Conservation (phyloP, 1,284 basidiomycete species). For the Neotropicomus parvogracilis region DNA sequence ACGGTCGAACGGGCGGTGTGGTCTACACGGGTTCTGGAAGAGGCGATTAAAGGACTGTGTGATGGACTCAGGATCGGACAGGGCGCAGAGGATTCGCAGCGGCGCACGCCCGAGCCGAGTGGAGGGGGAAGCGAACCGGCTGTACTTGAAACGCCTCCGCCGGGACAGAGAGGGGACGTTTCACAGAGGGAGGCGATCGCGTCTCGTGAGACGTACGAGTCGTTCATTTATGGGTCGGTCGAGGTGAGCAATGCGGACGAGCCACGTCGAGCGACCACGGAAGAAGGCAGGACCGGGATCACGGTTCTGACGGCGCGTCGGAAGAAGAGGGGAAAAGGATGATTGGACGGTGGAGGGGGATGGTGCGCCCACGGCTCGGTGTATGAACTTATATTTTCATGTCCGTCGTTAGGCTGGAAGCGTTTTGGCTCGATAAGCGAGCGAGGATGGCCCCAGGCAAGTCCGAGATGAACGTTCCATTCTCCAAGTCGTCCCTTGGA, state of each 20-base stretch:
- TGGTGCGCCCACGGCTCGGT: conserved; percentile 4
- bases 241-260: conserved; percentile 45
- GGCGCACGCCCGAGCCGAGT: conserved; percentile 39
- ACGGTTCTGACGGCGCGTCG: conserved; percentile 60
- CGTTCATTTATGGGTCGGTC: conserved; percentile 54
- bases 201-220: conserved; percentile 54
- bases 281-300: conserved; percentile 34
- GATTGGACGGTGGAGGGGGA: conserved; percentile 20
- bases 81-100: conserved; percentile 25
- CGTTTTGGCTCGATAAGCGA: conserved; percentile 1
- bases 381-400: conserved; percentile 5
- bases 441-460: not conserved
- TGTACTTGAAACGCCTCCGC: conserved; percentile 50
- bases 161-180: conserved; percentile 39
- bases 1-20: conserved; percentile 58
- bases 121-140: conserved; percentile 24
- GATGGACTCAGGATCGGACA: conserved; percentile 46
- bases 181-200: conserved; percentile 65
- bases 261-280: conserved; percentile 22
- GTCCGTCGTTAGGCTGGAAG: conserved; percentile 17
- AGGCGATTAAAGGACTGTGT: conserved; percentile 64
- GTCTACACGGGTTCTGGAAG: conserved; percentile 69
- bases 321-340: conserved; percentile 44
- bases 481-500: too few species aligned
- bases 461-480: not conserved